These are phyloP conservation scores for Ascosphaera apis DNA, from an alignment of 2,329 filamentous ascomycete species.

Conservation along the genomic window DNA sequence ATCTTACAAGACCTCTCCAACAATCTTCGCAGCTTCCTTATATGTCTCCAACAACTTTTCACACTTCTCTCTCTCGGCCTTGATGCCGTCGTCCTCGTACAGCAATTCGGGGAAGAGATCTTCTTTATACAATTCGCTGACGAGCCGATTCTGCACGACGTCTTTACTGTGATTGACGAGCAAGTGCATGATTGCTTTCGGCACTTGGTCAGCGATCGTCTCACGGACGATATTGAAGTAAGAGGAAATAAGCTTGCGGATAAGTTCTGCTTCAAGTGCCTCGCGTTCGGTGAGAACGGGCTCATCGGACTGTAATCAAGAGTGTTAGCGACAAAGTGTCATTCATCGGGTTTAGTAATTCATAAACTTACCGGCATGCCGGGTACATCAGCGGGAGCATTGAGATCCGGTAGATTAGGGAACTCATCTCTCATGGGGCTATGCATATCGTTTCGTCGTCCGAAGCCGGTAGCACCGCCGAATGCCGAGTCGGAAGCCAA, in stretches of 20 bases:
- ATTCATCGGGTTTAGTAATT: slow-evolving; percentile 13
- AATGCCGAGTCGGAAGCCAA: no score
- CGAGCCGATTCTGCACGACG: slow-evolving; percentile 86
- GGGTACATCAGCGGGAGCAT: no score
- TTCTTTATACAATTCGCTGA: slow-evolving; percentile 90
- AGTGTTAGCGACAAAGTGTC: slow-evolving; percentile 6
- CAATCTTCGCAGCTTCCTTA: slow-evolving; percentile 92
- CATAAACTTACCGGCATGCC: slow-evolving; percentile 25
- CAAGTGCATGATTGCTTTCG: slow-evolving; percentile 96
- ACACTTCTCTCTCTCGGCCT: slow-evolving; percentile 95
- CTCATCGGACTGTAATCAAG: slow-evolving; percentile 28
- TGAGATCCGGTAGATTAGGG: no score
- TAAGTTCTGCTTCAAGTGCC: slow-evolving; percentile 91
- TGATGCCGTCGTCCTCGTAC: slow-evolving; percentile 93
- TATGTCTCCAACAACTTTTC: slow-evolving; percentile 90
- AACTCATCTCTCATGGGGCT: no score
- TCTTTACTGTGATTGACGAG: slow-evolving; percentile 97
- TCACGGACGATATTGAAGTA: slow-evolving; percentile 99
- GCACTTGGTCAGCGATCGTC: slow-evolving; percentile 94
- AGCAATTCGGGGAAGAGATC: slow-evolving; percentile 72
- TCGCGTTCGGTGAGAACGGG: slow-evolving; percentile 86
- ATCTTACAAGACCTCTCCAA: slow-evolving; percentile 68
- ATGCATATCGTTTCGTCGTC: no score
- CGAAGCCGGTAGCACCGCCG: no score
- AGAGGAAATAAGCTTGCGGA: slow-evolving; percentile 83